Conservation (phyloP, 108 stramenopile species). For the Tribonema minus region DNA sequence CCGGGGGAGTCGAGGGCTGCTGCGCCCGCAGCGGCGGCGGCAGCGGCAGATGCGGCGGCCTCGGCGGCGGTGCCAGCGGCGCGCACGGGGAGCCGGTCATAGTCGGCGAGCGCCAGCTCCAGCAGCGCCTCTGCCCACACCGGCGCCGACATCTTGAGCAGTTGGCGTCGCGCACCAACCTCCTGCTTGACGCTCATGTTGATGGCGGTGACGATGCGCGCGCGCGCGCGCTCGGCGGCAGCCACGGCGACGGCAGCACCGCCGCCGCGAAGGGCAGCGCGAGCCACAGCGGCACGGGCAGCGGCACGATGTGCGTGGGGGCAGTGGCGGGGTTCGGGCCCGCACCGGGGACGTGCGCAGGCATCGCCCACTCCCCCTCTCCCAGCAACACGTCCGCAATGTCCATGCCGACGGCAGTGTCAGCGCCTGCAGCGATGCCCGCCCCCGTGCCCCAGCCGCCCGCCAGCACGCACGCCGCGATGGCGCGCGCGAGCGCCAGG, state of each 20-base stretch:
- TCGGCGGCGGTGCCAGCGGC: neutral
- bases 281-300: slow-evolving; percentile 9
- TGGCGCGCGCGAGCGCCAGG: neutral
- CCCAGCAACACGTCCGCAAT: neutral
- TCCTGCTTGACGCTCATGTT: slow-evolving; percentile 29
- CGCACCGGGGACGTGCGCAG: too few relatives aligned
- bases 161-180: neutral
- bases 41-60: neutral
- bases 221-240: neutral
- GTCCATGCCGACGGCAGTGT: neutral
- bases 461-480: neutral
- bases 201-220: slow-evolving; percentile 13
- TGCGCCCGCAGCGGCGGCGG: neutral
- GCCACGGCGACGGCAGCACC: slow-evolving; percentile 13
- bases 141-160: slow-evolving; percentile 6
- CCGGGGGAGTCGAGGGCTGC: neutral
- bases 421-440: neutral
- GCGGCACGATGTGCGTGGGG: neutral
- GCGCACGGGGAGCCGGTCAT: neutral
- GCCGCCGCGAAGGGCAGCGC: slow-evolving; percentile 33
- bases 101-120: slow-evolving; percentile 22
- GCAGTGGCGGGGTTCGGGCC: neutral
- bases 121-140: slow-evolving; percentile 25
- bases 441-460: neutral
- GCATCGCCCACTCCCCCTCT: neutral